Evolutionary conservation across 169 alveolate genomes (phyloP).

Genomic region (Perkinsus olseni): DNA sequence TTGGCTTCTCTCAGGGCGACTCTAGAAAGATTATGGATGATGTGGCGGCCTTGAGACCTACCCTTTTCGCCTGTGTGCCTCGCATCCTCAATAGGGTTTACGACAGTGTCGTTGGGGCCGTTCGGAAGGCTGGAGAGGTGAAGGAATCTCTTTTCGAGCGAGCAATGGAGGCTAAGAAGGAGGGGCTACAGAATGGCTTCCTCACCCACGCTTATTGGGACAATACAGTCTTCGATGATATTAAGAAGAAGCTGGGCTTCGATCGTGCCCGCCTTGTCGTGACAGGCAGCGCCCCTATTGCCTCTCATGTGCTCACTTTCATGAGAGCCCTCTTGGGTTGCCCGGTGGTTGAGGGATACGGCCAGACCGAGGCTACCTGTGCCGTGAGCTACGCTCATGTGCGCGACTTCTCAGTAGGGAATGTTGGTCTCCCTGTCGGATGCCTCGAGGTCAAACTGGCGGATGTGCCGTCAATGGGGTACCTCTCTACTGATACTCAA

Average conservation of each 20-base stretch:
- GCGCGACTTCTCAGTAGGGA: background rate
- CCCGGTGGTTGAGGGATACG: constrained; percentile 51
- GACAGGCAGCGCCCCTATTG: constrained; percentile 78
- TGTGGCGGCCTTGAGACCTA: constrained; percentile 58
- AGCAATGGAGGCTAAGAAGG: constrained; percentile 32
- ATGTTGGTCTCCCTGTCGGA: constrained; percentile 4
- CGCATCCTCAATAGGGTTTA: constrained; percentile 57
- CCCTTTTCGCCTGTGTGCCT: constrained; percentile 72
- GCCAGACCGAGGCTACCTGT: background rate
- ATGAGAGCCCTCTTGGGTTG: constrained; percentile 51
- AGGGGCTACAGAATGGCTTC: constrained; percentile 11
- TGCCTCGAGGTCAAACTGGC: constrained; percentile 17
- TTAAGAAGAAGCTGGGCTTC: constrained; percentile 50
- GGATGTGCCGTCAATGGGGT: constrained; percentile 64
- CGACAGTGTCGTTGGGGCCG: constrained; percentile 32
- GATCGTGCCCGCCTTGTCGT: constrained; percentile 59
- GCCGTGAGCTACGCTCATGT: background rate
- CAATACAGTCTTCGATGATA: constrained; percentile 51
- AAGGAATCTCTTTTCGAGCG: constrained; percentile 15
- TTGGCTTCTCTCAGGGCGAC: constrained; percentile 68
- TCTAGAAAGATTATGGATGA: constrained; percentile 60
- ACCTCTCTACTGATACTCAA: constrained; percentile 36
- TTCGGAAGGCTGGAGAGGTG: constrained; percentile 10
- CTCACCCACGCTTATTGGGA: constrained; percentile 44
- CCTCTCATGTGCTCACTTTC: constrained; percentile 49